Percentiles rank a stretch among this genome's conserved stretches.
Evolutionary conservation across 2,329 filamentous ascomycete species (phyloP).

Genomic region (Endocalyx cinctus): DNA sequence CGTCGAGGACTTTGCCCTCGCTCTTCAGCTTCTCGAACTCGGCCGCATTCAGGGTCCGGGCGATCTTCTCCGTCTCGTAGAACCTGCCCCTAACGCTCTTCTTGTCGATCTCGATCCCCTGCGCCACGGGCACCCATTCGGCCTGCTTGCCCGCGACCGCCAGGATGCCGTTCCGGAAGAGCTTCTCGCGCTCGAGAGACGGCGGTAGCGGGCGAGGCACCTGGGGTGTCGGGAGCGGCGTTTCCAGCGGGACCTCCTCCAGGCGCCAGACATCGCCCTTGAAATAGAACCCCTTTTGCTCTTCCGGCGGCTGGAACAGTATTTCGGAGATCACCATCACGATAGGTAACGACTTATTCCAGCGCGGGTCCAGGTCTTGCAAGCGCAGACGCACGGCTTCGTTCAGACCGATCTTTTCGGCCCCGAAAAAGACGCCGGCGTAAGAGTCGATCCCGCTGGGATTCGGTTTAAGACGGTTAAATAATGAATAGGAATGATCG

Average conservation of each 20-base stretch:
- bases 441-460: slow-evolving; percentile 28
- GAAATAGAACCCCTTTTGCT: slow-evolving; percentile 18
- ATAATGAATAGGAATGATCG: slow-evolving; percentile 46
- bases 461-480: slow-evolving; percentile 32
- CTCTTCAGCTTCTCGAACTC: not conserved
- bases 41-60: slow-evolving; percentile 31
- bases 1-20: not conserved
- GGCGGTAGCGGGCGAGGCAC: slow-evolving; percentile 11
- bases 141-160: slow-evolving; percentile 16
- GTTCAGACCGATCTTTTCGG: slow-evolving; percentile 43
- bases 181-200: slow-evolving; percentile 22
- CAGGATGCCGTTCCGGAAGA: slow-evolving; percentile 25
- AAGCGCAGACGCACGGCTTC: slow-evolving; percentile 46
- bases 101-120: slow-evolving; percentile 30
- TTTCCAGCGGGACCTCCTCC: slow-evolving; percentile 10
- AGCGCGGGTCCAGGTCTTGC: slow-evolving; percentile 30
- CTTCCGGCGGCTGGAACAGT: slow-evolving; percentile 10
- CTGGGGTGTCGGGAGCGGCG: slow-evolving; percentile 6
- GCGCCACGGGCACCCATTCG: slow-evolving; percentile 27
- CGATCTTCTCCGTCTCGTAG: slow-evolving; percentile 51
- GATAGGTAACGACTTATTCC: slow-evolving; percentile 24
- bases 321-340: slow-evolving; percentile 37
- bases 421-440: slow-evolving; percentile 47
- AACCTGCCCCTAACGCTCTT: slow-evolving; percentile 49
- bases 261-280: slow-evolving; percentile 24